Conservation (phyloP, 2,329 filamentous ascomycete species). For the Sarocladium oryzae region DNA sequence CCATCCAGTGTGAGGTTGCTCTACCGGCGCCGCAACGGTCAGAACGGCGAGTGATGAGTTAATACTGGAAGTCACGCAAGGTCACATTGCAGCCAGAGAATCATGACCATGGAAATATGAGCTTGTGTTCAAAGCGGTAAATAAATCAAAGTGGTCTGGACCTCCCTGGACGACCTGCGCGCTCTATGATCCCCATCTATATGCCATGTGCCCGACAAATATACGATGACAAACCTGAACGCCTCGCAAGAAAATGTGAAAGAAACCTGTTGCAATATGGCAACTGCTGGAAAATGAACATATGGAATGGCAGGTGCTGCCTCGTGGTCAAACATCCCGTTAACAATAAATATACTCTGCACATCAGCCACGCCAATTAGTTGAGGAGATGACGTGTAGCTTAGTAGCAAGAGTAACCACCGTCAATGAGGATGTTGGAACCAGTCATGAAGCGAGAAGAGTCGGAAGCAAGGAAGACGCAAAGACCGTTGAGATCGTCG, state of each 20-base stretch:
- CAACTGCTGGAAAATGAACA: no score
- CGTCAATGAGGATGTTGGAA: constrained; percentile 64
- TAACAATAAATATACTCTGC: no score
- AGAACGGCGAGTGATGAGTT: no score
- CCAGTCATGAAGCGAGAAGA: constrained; percentile 73
- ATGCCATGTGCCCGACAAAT: background rate
- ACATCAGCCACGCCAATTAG: no score
- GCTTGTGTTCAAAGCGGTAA: background rate
- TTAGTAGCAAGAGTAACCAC: constrained; percentile 60
- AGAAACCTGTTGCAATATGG: background rate
- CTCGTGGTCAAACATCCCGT: background rate
- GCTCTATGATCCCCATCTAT: constrained; percentile 1
- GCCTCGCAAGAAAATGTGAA: constrained; percentile 9
- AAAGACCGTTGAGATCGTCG: constrained; percentile 71
- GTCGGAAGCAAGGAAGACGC: constrained; percentile 69
- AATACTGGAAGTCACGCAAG: no score
- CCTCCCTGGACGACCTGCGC: background rate
- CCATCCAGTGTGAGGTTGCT: no score
- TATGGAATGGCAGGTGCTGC: constrained; percentile 7
- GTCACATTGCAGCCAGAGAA: no score
- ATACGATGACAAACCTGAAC: constrained; percentile 9
- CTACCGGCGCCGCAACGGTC: no score
- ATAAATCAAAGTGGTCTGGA: background rate
- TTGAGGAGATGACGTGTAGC: constrained; percentile 6
- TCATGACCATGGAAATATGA: no score